Base-by-base conservation (phyloP, 495 filamentous ascomycete genomes). In the Penicillium longicatenatum region DNA sequence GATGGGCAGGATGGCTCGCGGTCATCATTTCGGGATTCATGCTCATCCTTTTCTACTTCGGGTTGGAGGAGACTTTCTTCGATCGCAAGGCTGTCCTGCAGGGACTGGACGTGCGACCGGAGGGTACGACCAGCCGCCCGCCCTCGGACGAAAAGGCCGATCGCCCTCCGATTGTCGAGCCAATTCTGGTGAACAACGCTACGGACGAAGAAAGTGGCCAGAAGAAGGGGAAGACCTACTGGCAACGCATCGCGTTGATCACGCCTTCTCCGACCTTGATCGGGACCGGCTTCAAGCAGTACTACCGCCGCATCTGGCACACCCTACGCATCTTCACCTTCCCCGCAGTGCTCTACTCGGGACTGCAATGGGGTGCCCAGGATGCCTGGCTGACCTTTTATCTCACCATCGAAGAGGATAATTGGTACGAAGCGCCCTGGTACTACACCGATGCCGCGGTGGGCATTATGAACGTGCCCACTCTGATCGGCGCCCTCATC, bases 371-470 rank as follows among this genome's bases (percentile, higher is more conserved):
- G 71, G 70, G 70, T 22, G 70, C 64, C 16, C 71, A 74, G 47
- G 71, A 74, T 54, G 71, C 71, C 4, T 74, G 70, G 70, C 48
- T 74, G n/a, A 66, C 66, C 16, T 74, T 74, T 59, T 74, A 73
- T 47, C 61, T 74, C 19, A 74, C 71, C 4, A 53, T 71, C 16
- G 68, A 74, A 51, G 66, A 73, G 4, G 65, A 73, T 44, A 64
- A 73, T 33, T 74, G 59, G 57, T 66, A 68, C 48, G 62, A 57
- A 1, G 46, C 58, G 11, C 71, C 71, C 2, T 74, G 68, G 68
- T 57, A 62, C 60, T 74, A 74, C 55, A 61, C 52, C 20, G 61
- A 70, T 46, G 61, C 64, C 16, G 65, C 63, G 6, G 71, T 70
- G 7, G 70, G 63, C 12, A 66, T 74, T 50, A 71, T 74, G 70